These are phyloP conservation scores for Paramyrothecium roridum DNA, from an alignment of 2,329 filamentous ascomycete species.

Conservation along the genomic window DNA sequence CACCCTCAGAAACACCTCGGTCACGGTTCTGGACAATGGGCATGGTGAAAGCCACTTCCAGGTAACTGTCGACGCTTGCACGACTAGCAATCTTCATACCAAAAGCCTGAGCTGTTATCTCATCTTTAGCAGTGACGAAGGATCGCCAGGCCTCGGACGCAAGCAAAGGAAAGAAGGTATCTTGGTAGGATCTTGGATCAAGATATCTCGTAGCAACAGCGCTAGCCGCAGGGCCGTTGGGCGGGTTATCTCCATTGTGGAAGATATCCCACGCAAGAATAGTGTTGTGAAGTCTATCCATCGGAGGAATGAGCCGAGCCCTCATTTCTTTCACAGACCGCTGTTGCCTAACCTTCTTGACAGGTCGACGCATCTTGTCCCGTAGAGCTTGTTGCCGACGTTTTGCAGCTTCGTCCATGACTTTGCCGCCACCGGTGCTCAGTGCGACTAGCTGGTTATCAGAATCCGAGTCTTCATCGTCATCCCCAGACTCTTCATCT, in stretches of 20 bases:
- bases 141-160: slow-evolving; percentile 94
- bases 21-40: slow-evolving; percentile 68
- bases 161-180: slow-evolving; percentile 85
- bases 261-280: slow-evolving; percentile 96
- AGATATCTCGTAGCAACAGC: slow-evolving; percentile 75
- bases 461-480: slow-evolving; percentile 55
- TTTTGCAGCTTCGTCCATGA: slow-evolving; percentile 44
- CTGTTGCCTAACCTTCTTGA: slow-evolving; percentile 78
- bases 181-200: slow-evolving; percentile 76
- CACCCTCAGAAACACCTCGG: slow-evolving; percentile 72
- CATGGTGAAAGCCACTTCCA: slow-evolving; percentile 87
- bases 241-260: slow-evolving; percentile 81
- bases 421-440: slow-evolving; percentile 44
- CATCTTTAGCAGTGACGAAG: slow-evolving; percentile 86
- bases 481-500: slow-evolving; percentile 70
- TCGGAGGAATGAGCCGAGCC: slow-evolving; percentile 84
- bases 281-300: slow-evolving; percentile 78
- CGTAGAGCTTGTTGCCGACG: slow-evolving; percentile 45
- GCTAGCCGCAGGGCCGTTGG: slow-evolving; percentile 69
- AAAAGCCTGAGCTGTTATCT: slow-evolving; percentile 75
- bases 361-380: slow-evolving; percentile 62
- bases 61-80: slow-evolving; percentile 85
- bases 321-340: slow-evolving; percentile 91
- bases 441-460: slow-evolving; percentile 48
- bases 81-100: slow-evolving; percentile 86